phyloP scores from a whole-genome alignment of 1,284 basidiomycete genomes.

The Neotropicomus parvogracilis region DNA sequence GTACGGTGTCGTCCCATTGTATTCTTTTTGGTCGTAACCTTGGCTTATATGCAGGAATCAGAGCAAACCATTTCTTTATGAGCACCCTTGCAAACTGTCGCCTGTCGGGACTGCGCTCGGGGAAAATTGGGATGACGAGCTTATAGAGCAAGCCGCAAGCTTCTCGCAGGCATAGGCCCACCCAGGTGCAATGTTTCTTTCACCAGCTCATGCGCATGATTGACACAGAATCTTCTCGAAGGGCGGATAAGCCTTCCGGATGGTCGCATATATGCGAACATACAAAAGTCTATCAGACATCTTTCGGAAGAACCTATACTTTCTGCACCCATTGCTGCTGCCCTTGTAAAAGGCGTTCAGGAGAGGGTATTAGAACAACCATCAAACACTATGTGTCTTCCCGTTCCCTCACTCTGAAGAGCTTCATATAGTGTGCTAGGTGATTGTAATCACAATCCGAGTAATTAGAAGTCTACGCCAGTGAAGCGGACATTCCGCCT shows the following conservation, averaged over 20 bases:
- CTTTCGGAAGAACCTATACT: constrained; percentile 80
- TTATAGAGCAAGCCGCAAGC: constrained; percentile 60
- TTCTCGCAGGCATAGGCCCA: constrained; percentile 65
- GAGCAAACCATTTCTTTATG: constrained; percentile 65
- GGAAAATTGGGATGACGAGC: constrained; percentile 68
- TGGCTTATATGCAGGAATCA: constrained; percentile 31
- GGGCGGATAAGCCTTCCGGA: constrained; percentile 49
- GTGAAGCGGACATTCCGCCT: no score
- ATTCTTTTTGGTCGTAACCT: background rate
- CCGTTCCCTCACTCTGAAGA: no score
- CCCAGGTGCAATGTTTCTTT: constrained; percentile 41
- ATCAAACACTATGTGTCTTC: constrained; percentile 64
- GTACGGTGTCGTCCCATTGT: constrained; percentile 30
- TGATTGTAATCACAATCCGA: no score
- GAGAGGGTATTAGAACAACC: constrained; percentile 64
- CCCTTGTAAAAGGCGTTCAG: constrained; percentile 74
- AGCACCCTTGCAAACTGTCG: constrained; percentile 60
- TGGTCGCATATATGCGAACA: constrained; percentile 10
- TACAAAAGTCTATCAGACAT: constrained; percentile 59
- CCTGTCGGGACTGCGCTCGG: constrained; percentile 65
- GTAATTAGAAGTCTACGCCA: no score
- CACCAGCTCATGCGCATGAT: constrained; percentile 3
- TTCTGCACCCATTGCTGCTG: constrained; percentile 65
- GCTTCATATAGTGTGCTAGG: no score
- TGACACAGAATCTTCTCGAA: constrained; percentile 58